Evolutionary conservation across 2,329 filamentous ascomycete species (phyloP).

Genomic region (Sporothrix globosa): DNA sequence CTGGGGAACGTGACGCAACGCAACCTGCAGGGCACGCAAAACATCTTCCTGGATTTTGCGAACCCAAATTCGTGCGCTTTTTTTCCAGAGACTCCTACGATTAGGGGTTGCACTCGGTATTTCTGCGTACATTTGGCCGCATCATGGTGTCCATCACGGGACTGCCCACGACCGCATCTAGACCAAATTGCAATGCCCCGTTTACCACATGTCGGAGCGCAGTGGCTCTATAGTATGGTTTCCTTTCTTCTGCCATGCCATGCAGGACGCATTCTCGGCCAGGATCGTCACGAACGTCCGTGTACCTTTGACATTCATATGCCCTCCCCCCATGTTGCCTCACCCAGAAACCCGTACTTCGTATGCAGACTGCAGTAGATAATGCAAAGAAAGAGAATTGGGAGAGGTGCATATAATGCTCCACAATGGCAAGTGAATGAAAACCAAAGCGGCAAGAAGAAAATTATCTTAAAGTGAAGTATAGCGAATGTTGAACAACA

Average conservation of each 20-base stretch:
- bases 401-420: neutral
- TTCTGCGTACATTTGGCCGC: neutral
- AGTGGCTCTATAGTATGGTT: neutral
- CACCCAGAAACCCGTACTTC: neutral
- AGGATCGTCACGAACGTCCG: too few relatives aligned
- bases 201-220: too few relatives aligned
- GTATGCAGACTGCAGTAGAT: slow-evolving; percentile 6
- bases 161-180: neutral
- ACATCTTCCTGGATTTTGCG: neutral
- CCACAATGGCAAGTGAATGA: neutral
- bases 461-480: too few relatives aligned
- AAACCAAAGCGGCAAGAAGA: neutral
- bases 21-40: slow-evolving; percentile 3
- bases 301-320: neutral
- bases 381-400: neutral
- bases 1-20: neutral
- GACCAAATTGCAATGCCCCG: neutral
- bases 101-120: too few relatives aligned
- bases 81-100: neutral
- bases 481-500: too few relatives aligned
- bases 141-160: neutral
- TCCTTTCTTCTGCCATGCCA: neutral
- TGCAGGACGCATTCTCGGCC: too few relatives aligned
- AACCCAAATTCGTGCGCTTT: neutral
- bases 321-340: neutral